Evolutionary conservation across 306 rosid species (phyloP).

Genomic region (Cyamopsis tetragonoloba): DNA sequence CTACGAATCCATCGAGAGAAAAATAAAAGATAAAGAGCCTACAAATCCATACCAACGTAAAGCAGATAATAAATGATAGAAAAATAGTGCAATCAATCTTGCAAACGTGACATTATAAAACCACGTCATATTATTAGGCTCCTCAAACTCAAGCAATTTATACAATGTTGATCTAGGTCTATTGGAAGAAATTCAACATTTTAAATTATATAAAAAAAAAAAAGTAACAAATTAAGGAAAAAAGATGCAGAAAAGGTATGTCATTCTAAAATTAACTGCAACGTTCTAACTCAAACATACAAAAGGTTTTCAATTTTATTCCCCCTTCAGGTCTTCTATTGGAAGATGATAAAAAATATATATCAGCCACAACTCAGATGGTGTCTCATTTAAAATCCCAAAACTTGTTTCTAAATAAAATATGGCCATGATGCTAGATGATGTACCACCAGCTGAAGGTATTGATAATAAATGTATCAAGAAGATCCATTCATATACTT

Average conservation of each 20-base stretch:
- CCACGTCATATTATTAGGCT: conserved; percentile 23
- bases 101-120: conserved; percentile 5
- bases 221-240: neutral
- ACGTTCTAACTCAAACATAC: conserved; percentile 31
- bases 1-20: neutral
- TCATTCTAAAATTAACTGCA: conserved; percentile 28
- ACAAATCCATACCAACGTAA: neutral
- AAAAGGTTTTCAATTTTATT: conserved; percentile 29
- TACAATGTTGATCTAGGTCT: conserved; percentile 34
- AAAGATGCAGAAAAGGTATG: conserved; percentile 13
- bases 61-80: neutral
- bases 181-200: conserved; percentile 24
- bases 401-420: conserved; percentile 34
- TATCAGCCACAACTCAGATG: conserved; percentile 27
- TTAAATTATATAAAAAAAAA: neutral
- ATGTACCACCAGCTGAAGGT: conserved; percentile 29
- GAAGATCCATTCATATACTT: conserved; percentile 4
- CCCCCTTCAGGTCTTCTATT: conserved; percentile 16
- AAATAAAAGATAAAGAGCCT: too few relatives aligned
- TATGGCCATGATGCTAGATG: conserved; percentile 30
- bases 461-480: neutral
- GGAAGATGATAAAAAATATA: conserved; percentile 32
- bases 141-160: conserved; percentile 32
- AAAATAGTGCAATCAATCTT: neutral
- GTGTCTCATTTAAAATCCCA: conserved; percentile 27